Evolutionary conservation across 805 yeast species (phyloP).

Genomic region (Limtongia smithiae): DNA sequence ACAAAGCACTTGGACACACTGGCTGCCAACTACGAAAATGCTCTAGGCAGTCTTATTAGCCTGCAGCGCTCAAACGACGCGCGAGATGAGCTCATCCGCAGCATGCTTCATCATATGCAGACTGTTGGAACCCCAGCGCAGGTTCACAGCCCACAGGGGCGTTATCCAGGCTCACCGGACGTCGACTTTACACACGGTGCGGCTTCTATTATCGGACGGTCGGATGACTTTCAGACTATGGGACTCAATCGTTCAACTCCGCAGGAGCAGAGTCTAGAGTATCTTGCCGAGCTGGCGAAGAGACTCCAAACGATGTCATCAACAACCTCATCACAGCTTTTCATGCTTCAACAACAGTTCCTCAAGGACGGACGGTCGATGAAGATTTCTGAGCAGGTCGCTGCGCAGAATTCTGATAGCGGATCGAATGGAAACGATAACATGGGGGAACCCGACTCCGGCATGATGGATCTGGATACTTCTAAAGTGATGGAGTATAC

Average conservation of each 20-base stretch:
- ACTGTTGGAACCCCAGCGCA: no score
- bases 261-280: constrained; percentile 21
- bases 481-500: constrained; percentile 4
- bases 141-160: no score
- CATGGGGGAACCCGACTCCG: constrained; percentile 13
- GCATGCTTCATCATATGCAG: constrained; percentile 23
- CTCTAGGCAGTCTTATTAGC: constrained; percentile 23
- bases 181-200: constrained; percentile 18
- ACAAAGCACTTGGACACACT: constrained; percentile 25
- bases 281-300: constrained; percentile 23
- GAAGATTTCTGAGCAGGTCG: constrained; percentile 13
- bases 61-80: constrained; percentile 30
- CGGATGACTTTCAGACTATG: constrained; percentile 20
- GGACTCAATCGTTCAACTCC: constrained; percentile 6
- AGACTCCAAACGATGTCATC: constrained; percentile 25
- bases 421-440: constrained; percentile 16
- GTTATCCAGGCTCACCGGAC: constrained; percentile 17
- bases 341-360: constrained; percentile 28
- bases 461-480: constrained; percentile 18
- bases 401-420: constrained; percentile 7
- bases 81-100: constrained; percentile 28
- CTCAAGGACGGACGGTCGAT: constrained; percentile 22
- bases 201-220: constrained; percentile 11
- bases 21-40: constrained; percentile 20
- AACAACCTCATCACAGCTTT: constrained; percentile 26